A percentile compares a stretch with the other conserved stretches of the same genome.
These are phyloP conservation scores for Malus hybrid DNA, from an alignment of 331 rosid genomes.

Conservation along the genomic window DNA sequence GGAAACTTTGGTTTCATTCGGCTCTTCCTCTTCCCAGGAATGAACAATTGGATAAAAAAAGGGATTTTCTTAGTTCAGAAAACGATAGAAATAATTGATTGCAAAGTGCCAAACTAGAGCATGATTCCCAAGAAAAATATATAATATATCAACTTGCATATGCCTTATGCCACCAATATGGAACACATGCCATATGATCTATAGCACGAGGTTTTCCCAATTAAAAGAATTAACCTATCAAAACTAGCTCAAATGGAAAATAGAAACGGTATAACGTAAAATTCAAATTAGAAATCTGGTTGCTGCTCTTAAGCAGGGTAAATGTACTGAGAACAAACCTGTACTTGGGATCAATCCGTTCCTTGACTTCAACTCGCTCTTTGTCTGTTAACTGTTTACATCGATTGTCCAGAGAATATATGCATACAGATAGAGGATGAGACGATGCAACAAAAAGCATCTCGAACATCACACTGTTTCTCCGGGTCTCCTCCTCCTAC, in stretches of 20 bases:
- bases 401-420: slow-evolving; percentile 82
- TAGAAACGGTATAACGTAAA: neutral
- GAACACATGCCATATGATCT: neutral
- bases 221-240: neutral
- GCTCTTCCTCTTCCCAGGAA: no score
- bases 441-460: slow-evolving; percentile 84
- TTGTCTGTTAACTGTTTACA: slow-evolving; percentile 59
- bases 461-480: slow-evolving; percentile 79
- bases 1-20: no score
- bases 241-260: neutral
- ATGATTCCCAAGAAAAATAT: neutral
- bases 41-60: no score
- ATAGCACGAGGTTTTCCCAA: neutral
- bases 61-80: no score
- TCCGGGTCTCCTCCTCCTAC: slow-evolving; percentile 56
- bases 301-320: neutral
- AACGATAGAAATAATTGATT: no score
- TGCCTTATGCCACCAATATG: neutral
- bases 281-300: neutral
- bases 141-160: neutral
- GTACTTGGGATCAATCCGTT: slow-evolving; percentile 61
- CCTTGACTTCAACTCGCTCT: slow-evolving; percentile 60
- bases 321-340: slow-evolving; percentile 44
- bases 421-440: slow-evolving; percentile 94
- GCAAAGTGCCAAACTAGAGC: neutral